These are phyloP conservation scores for Mucuna pruriens DNA, from an alignment of 306 rosid genomes.

Conservation along the genomic window DNA sequence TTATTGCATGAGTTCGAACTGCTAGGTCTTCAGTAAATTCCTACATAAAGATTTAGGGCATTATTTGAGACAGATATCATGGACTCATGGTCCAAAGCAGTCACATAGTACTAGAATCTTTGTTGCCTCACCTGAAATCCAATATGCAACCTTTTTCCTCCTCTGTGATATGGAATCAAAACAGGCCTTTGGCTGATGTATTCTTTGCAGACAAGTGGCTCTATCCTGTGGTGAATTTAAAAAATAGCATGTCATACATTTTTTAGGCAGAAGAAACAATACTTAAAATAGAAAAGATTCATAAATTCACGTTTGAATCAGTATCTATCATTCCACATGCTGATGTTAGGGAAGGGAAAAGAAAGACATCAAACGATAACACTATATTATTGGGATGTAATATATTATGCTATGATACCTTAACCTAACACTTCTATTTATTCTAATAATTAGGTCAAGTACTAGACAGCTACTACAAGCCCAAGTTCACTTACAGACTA, in stretches of 20 bases:
- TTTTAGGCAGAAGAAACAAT: conserved; percentile 9
- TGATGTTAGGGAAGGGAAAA: background rate
- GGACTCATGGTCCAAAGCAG: conserved; percentile 21
- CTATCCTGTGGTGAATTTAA: conserved; percentile 64
- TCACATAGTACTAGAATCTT: conserved; percentile 22
- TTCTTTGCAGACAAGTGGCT: conserved; percentile 96
- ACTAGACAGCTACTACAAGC: background rate
- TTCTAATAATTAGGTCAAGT: background rate
- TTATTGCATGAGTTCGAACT: conserved; percentile 74
- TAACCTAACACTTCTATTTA: background rate
- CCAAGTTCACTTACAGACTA: background rate
- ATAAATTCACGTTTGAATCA: background rate
- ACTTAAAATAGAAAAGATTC: background rate
- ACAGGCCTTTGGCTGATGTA: conserved; percentile 74
- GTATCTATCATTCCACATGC: conserved; percentile 16
- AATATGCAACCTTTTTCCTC: conserved; percentile 95
- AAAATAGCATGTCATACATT: conserved; percentile 21
- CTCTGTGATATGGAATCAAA: conserved; percentile 90
- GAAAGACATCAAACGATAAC: background rate
- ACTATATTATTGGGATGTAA: background rate
- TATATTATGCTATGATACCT: background rate
- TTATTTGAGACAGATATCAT: conserved; percentile 20
- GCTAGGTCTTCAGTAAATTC: conserved; percentile 91
- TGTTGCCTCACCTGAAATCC: conserved; percentile 76
- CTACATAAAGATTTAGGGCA: conserved; percentile 48